Base-by-base conservation (phyloP, 257 asterid species). In the Phtheirospermum japonicum region DNA sequence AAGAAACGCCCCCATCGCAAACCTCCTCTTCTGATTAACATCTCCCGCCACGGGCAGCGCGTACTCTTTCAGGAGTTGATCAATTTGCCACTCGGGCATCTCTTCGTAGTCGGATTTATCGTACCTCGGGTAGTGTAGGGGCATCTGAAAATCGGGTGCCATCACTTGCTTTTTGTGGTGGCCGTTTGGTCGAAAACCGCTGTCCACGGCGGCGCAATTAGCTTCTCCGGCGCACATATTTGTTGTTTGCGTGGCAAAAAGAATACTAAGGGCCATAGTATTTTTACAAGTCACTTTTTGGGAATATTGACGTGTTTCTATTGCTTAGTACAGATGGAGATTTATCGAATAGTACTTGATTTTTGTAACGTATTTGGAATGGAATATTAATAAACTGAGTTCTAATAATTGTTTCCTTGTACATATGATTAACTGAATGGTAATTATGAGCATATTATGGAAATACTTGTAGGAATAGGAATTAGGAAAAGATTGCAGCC, bases 1-100 rank as follows among this genome's bases (percentile, higher is more conserved):
- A 40, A 77, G 83, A 39, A 77, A 80, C 5, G 86, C 81, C 46
- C 83, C 83, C 50, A 72, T 77, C 53, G 86, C 83, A n/a, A 72
- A 80, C 31, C 76, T 77, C 63, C 86, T 72, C 72, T 80, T 80
- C 17, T 77, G 76, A 57, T 60, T 55, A 68, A 75, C 14, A 60
- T 64, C 74, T 43, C 83, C 86, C 58, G 2, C 9, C 7, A 60
- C 57, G 34, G 86, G 79, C 57, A 80, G 76, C 19, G 83, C 86
- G 69, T 80, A 80, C 20, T 77, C 70, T 17, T 49, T 7, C 9
- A 80, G 72, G 3, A 77, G 70, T 16, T 69, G 39, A 39, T 77
- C 83, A 5, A 80, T 43, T 46, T 75, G 72, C 79, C 81, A 64
- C 70, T 80, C 83, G 9, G 81, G 81, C 83, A 77, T 77, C 57